Evolutionary conservation across 805 yeast genomes (phyloP), one percentile per base, ranked within the genome.

Genomic region (Zygoascus tannicola): DNA sequence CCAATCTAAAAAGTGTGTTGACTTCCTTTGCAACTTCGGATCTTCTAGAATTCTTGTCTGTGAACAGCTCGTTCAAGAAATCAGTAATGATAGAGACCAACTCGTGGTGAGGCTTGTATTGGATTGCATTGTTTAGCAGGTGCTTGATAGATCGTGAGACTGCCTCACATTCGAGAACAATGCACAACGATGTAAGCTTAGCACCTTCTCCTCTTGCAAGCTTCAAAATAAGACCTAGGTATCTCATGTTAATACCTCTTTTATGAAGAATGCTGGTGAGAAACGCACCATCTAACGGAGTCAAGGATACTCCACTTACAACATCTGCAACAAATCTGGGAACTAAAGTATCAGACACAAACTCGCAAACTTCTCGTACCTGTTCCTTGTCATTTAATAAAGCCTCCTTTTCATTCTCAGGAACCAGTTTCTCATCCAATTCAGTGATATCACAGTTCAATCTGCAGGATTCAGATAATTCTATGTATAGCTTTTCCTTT

Each of bases 181-280:
- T 67, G 4, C 64, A 54, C 48, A 75, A 67, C 50, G 62, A 60
- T 33, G 60, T 64, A 34, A 64, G 65, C 34, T 62, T 56, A n/a
- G 61, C 55, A 22, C 59, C 57, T 58, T 62, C 48, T 59, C 54
- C 47, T 55, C 60, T 44, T 36, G 53, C 49, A 41, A 60, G 56
- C 28, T 59, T 56, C 19, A 79, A 79, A n/a, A 34, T 22, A 10
- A 20, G 38, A 47, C 96, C 96, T 56, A 90, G 70, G 58, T 90
- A 90, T 67, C 97, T 81, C 64, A 88, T 59, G 62, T 86, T 88
- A 60, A 90, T 79, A 70, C 98, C 98, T 44, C 70, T 68, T 50
- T 74, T 75, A 63, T 92, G 98, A 64, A 90, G 63, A 43, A 71
- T 59, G 35, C 70, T 67, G 16, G 84, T 66, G 54, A 92, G 73